Conservation (phyloP, 2,329 filamentous ascomycete genomes). For the Rosellinia necatrix region DNA sequence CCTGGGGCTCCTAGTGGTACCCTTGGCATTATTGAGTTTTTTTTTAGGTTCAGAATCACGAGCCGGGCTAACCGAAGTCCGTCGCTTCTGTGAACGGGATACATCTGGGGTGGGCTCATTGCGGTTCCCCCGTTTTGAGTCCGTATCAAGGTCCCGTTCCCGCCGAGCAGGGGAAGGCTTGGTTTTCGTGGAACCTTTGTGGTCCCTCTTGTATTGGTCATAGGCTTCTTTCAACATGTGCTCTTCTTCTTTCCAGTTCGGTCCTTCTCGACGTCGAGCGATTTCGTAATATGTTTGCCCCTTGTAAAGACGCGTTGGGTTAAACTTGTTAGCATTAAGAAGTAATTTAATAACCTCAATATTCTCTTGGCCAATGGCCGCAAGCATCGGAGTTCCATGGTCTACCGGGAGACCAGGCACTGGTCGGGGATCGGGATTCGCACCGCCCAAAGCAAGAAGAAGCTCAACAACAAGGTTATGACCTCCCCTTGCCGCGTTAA, state of each 20-base stretch:
- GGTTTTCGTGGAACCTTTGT: conserved; percentile 53
- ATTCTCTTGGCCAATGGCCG: conserved; percentile 88
- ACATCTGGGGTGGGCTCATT: conserved; percentile 52
- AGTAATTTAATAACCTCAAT: conserved; percentile 82
- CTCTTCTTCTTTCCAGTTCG: conserved; percentile 88
- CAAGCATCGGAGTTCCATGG: conserved; percentile 88
- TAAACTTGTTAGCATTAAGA: conserved; percentile 75
- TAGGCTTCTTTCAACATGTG: conserved; percentile 78
- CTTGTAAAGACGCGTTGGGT: conserved; percentile 77
- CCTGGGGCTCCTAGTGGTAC: conserved; percentile 49
- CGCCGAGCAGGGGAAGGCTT: conserved; percentile 56
- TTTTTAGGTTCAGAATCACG: conserved; percentile 52
- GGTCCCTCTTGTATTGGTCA: conserved; percentile 63
- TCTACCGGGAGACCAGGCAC: conserved; percentile 65
- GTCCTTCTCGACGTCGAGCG: conserved; percentile 78
- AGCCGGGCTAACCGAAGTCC: conserved; percentile 52
- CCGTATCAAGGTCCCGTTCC: conserved; percentile 47
- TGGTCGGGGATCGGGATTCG: conserved; percentile 71
- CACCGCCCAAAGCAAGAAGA: conserved; percentile 68
- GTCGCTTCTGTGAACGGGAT: conserved; percentile 49
- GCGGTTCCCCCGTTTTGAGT: conserved; percentile 50
- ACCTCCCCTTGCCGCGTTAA: conserved; percentile 88
- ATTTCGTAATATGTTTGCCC: conserved; percentile 87
- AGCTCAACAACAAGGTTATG: conserved; percentile 87
- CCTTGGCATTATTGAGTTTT: conserved; percentile 45